Evolutionary conservation across 371 early-diverging fungal species (phyloP), one percentile per base, ranked within the genome.

Genomic region (Rhizopus arrhizus): DNA sequence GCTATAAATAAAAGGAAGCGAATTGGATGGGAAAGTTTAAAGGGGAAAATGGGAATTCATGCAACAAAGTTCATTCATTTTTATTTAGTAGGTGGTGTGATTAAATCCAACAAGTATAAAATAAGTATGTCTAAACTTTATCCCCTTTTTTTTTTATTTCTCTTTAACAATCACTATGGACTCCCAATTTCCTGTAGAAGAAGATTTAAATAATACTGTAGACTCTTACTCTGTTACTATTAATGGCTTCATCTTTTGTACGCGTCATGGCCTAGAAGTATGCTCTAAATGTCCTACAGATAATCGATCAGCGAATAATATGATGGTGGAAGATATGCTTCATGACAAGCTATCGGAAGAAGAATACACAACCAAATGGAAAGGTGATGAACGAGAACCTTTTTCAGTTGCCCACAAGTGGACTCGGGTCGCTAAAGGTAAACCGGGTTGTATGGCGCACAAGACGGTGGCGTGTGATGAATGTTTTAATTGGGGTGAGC

Each of bases 401-500:
- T 73, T 80, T 41, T 42, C 47, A 13, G 71, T 76, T 6, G 43
- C 77, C 29, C 77, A 74, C 57, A 67, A 67, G 50, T 80, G 77
- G 77, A 66, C 71, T 13, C 69, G 73, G 22, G 60, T 76, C 8
- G 57, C 65, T 8, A 64, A 61, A n/a, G 80, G 75, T 38, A 80
- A 80, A 54, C 80, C 80, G 34, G 80, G 71, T 6, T 80, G 80
- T 41, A 65, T 66, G 28, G 68, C 62, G 4, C 80, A 80, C 49
- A 80, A 76, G 56, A 64, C 69, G 29, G 70, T 74, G 13, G 80
- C 66, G 8, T 80, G 80, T 36, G 45, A 70, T 10, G 77, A 80
- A 56, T 80, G 80, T 51, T 80, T 80, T 36, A 61, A 80, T 43
- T 80, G 80, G 80, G 77, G 73, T 42, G 71, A 76, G 11, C 64